These are phyloP conservation scores for Straminergon stramineum DNA, from an alignment of 225 moss, liverwort and hornwort species.

Conservation along the genomic window DNA sequence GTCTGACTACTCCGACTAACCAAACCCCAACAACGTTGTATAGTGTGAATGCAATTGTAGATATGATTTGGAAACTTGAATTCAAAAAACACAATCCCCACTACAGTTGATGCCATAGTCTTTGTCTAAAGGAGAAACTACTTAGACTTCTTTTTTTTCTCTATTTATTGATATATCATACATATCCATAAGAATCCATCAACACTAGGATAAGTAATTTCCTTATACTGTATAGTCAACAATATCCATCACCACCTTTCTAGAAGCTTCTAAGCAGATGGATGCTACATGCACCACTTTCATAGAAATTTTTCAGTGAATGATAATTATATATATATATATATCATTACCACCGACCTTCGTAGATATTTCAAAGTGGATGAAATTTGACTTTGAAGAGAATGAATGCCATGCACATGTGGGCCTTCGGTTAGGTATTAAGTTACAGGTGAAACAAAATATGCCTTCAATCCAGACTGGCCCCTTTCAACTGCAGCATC, in stretches of 20 bases:
- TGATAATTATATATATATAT: not conserved
- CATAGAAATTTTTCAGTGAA: no score
- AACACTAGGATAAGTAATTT: not conserved
- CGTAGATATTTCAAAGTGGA: not conserved
- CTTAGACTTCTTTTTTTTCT: rapidly evolving
- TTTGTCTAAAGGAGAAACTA: no score
- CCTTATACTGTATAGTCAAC: not conserved
- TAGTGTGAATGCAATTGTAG: no score
- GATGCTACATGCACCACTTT: no score
- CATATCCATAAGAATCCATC: not conserved
- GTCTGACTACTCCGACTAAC: no score
- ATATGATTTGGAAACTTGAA: no score
- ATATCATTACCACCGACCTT: not conserved
- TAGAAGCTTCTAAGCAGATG: no score
- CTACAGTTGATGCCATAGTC: no score
- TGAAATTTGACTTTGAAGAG: not conserved
- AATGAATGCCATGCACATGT: not conserved
- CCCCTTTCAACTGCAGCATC: not conserved
- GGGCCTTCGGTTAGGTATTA: not conserved
- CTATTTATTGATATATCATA: not conserved
- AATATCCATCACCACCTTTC: not conserved
- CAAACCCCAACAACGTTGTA: no score
- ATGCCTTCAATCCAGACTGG: no score
- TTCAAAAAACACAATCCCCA: no score
- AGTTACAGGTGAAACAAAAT: not conserved